These are phyloP conservation scores for Mimosa pudica DNA, from an alignment of 306 rosid genomes.

Conservation along the genomic window DNA sequence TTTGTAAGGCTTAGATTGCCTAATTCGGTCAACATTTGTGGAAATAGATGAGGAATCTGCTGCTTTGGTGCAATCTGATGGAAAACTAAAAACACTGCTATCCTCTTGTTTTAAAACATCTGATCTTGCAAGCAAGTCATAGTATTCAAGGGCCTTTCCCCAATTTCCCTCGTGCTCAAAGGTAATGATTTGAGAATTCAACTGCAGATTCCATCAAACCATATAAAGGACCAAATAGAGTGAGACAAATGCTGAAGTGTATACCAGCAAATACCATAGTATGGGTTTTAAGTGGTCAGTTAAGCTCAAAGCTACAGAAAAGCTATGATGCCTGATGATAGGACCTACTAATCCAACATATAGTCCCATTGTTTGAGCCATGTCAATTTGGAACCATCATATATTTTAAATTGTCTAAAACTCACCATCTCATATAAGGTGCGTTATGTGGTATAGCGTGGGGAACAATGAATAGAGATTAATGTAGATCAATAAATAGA, in stretches of 20 bases:
- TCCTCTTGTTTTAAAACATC: constrained; percentile 48
- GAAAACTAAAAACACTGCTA: constrained; percentile 45
- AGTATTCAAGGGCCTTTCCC: constrained; percentile 97
- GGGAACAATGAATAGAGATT: neutral
- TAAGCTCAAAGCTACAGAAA: neutral
- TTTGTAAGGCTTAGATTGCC: constrained; percentile 70
- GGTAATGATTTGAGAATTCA: constrained; percentile 79
- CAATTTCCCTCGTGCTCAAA: constrained; percentile 96
- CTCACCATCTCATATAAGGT: neutral
- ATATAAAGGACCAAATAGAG: constrained; percentile 32
- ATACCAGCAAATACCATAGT: neutral
- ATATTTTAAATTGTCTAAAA: too few species aligned
- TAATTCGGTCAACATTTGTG: constrained; percentile 45
- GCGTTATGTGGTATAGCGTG: neutral
- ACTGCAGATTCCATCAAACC: constrained; percentile 54
- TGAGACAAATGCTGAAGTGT: neutral
- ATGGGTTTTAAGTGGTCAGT: neutral
- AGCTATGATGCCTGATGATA: neutral
- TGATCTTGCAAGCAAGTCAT: constrained; percentile 85
- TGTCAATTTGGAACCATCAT: neutral
- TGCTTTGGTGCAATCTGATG: constrained; percentile 43
- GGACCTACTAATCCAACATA: constrained; percentile 1
- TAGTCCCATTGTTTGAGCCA: constrained; percentile 2
- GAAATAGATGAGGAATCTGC: constrained; percentile 42
- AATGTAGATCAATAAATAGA: neutral